A percentile compares a stretch with the other conserved stretches of the same genome.
Evolutionary conservation across 2,329 filamentous ascomycete genomes (phyloP).

Genomic region (Pezicula radicicola): DNA sequence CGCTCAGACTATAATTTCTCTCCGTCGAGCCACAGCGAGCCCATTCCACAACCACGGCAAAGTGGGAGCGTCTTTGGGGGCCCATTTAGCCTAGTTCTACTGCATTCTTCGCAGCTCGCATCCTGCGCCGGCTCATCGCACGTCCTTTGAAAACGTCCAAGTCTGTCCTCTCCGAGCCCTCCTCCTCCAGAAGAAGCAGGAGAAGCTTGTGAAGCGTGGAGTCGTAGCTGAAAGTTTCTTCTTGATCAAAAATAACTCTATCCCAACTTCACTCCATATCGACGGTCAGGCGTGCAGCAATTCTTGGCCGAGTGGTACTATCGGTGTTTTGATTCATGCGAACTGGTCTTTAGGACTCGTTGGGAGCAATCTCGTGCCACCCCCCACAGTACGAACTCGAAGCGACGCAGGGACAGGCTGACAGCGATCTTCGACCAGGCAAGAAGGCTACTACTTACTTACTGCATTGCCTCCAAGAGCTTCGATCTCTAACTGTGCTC

Average conservation of each 20-base stretch:
- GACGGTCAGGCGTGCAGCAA: not conserved
- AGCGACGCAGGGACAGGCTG: not conserved
- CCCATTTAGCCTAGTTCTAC: not conserved
- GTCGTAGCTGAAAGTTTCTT: constrained; percentile 6
- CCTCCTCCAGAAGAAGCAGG: too few relatives aligned
- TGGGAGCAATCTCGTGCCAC: constrained; percentile 1
- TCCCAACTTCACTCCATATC: constrained; percentile 14
- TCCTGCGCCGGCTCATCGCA: constrained; percentile 8
- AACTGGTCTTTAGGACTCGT: constrained; percentile 6
- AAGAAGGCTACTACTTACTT: not conserved
- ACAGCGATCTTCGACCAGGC: not conserved
- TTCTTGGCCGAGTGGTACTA: not conserved
- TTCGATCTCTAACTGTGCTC: not conserved
- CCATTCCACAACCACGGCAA: not conserved
- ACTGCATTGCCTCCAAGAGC: not conserved
- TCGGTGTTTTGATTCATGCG: constrained; percentile 15
- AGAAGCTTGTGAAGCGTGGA: constrained; percentile 5
- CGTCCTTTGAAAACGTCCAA: constrained; percentile 8
- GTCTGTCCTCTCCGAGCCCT: not conserved
- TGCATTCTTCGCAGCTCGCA: constrained; percentile 1
- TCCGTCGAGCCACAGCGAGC: not conserved
- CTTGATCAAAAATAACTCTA: constrained; percentile 12
- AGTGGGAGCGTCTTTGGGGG: not conserved
- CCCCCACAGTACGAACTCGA: not conserved
- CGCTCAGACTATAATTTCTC: constrained; percentile 9